Conservation (phyloP, 805 yeast species). For the Naumovozyma castellii region DNA sequence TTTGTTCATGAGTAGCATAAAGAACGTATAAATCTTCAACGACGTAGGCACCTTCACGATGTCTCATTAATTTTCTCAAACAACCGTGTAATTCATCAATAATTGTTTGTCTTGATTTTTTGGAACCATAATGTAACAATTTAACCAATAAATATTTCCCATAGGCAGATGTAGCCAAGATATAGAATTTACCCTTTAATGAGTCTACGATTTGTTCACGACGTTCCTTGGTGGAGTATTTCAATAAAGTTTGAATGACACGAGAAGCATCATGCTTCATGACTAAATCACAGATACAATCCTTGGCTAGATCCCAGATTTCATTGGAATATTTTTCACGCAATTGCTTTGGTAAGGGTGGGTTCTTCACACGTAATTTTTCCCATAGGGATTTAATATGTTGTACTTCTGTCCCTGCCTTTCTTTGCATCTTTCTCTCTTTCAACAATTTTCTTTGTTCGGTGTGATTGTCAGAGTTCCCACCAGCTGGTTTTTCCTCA, state of each 20-base stretch:
- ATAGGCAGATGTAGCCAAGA: constrained; percentile 81
- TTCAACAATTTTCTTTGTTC: constrained; percentile 70
- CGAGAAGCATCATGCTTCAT: constrained; percentile 94
- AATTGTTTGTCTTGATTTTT: constrained; percentile 63
- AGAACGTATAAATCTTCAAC: constrained; percentile 85
- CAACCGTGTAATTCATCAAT: constrained; percentile 84
- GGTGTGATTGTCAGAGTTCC: constrained; percentile 44
- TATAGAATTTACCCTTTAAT: constrained; percentile 67
- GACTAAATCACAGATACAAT: constrained; percentile 72
- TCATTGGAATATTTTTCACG: constrained; percentile 74
- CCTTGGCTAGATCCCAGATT: constrained; percentile 75
- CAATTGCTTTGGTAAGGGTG: constrained; percentile 65
- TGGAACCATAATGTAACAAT: constrained; percentile 84
- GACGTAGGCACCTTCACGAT: constrained; percentile 96
- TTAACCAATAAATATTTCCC: constrained; percentile 89
- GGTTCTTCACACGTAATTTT: constrained; percentile 73
- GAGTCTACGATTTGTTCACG: constrained; percentile 59
- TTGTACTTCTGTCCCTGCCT: constrained; percentile 79
- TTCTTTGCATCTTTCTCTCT: constrained; percentile 81
- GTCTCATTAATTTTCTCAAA: constrained; percentile 86
- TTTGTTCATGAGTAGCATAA: constrained; percentile 77
- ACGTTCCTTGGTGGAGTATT: constrained; percentile 72
- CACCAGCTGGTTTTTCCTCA: constrained; percentile 26
- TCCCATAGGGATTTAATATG: constrained; percentile 87
- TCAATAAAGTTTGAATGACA: constrained; percentile 87